Percentiles rank a stretch among this genome's conserved stretches.
Evolutionary conservation across 805 yeast species (phyloP).

Genomic region (Saccharomycopsis capsularis): DNA sequence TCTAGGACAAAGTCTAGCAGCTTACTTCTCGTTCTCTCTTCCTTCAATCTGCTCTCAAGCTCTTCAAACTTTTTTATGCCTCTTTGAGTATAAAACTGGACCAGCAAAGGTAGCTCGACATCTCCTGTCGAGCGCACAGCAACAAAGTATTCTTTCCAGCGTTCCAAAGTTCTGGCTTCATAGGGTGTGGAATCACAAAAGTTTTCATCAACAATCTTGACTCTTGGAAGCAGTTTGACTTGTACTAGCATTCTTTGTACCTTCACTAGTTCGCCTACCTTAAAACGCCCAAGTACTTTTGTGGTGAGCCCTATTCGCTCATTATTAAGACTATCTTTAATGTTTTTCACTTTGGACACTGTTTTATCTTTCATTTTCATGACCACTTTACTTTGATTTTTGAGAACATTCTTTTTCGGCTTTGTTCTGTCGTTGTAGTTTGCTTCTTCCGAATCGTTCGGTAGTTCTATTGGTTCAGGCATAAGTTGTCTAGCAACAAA

Average conservation of each 20-base stretch:
- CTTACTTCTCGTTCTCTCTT: constrained; percentile 17
- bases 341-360: background rate
- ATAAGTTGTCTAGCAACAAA: background rate
- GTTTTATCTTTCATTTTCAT: background rate
- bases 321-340: background rate
- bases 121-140: constrained; percentile 61
- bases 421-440: background rate
- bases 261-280: constrained; percentile 54
- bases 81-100: constrained; percentile 47
- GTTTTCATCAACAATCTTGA: constrained; percentile 27
- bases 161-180: constrained; percentile 51
- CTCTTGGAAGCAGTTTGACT: constrained; percentile 33
- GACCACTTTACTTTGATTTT: background rate
- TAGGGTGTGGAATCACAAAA: constrained; percentile 45
- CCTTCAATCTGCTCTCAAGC: constrained; percentile 14
- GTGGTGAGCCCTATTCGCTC: background rate
- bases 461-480: background rate
- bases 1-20: constrained; percentile 29
- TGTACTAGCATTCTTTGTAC: constrained; percentile 63
- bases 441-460: background rate
- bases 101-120: constrained; percentile 41
- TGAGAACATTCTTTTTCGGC: background rate
- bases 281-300: constrained; percentile 5
- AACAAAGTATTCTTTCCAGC: constrained; percentile 77
- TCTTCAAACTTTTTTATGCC: constrained; percentile 21